phyloP scores from a whole-genome alignment of 345 rosid species.

The Rhodamnia rubescens region DNA sequence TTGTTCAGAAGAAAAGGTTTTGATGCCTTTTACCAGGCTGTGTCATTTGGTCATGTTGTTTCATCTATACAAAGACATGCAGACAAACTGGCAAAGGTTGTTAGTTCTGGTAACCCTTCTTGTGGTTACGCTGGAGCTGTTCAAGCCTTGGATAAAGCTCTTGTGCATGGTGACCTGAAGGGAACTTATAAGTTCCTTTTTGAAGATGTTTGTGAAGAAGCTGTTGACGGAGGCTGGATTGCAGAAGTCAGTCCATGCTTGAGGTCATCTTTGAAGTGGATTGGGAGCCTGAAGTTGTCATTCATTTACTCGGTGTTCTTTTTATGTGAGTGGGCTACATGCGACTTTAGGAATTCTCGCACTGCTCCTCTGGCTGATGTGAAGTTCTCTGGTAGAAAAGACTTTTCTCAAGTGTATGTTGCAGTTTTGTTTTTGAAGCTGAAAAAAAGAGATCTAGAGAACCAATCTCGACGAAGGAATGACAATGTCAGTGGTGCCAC shows the following conservation, averaged over 20 bases:
- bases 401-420: slow-evolving; percentile 68
- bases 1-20: slow-evolving; percentile 48
- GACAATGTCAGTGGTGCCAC: slow-evolving; percentile 24
- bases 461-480: slow-evolving; percentile 17
- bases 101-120: slow-evolving; percentile 57
- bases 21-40: slow-evolving; percentile 66
- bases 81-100: slow-evolving; percentile 67
- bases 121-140: slow-evolving; percentile 78
- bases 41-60: slow-evolving; percentile 61
- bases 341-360: slow-evolving; percentile 83
- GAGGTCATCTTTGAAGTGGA: slow-evolving; percentile 79
- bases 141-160: slow-evolving; percentile 82
- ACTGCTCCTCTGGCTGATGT: slow-evolving; percentile 41
- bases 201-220: slow-evolving; percentile 66
- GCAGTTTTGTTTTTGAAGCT: slow-evolving; percentile 72
- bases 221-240: slow-evolving; percentile 74
- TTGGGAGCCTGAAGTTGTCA: slow-evolving; percentile 55
- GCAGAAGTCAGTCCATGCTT: slow-evolving; percentile 76
- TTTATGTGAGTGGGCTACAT: slow-evolving; percentile 98
- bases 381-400: slow-evolving; percentile 76
- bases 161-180: slow-evolving; percentile 60
- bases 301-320: slow-evolving; percentile 71
- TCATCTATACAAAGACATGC: slow-evolving; percentile 65
- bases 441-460: slow-evolving; percentile 50
- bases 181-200: slow-evolving; percentile 61